Evolutionary conservation across 2,329 filamentous ascomycete genomes (phyloP).

Genomic region (Boeremia lycopersici): DNA sequence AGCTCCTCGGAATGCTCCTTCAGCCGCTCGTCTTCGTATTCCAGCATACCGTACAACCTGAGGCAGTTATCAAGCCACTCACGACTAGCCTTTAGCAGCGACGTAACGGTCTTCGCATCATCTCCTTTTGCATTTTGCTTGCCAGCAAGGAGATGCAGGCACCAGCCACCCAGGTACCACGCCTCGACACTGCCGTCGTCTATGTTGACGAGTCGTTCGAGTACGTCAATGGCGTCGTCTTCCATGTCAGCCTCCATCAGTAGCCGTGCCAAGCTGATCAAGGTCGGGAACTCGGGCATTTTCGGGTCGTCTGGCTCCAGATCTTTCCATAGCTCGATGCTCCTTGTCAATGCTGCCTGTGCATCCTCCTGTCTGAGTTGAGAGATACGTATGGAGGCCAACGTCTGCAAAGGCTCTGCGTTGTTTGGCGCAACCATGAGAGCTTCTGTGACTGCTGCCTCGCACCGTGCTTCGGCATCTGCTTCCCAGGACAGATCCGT

Average conservation of each 20-base stretch:
- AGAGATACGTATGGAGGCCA: constrained; percentile 92
- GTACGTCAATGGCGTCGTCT: constrained; percentile 79
- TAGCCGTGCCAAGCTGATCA: constrained; percentile 82
- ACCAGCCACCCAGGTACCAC: constrained; percentile 97
- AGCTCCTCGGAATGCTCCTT: constrained; percentile 77
- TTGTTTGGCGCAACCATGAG: constrained; percentile 80
- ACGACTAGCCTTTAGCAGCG: constrained; percentile 73
- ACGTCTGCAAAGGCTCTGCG: constrained; percentile 91
- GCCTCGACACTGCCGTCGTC: constrained; percentile 95
- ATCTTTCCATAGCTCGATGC: constrained; percentile 82
- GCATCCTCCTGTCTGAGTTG: constrained; percentile 82
- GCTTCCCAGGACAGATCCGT: constrained; percentile 92
- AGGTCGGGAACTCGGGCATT: constrained; percentile 83
- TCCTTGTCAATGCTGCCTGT: constrained; percentile 74
- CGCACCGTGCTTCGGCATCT: constrained; percentile 87
- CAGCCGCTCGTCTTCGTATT: constrained; percentile 84
- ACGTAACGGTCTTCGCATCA: constrained; percentile 59
- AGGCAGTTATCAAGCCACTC: constrained; percentile 84
- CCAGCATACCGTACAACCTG: constrained; percentile 75
- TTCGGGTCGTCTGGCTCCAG: constrained; percentile 72
- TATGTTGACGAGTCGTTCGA: constrained; percentile 82
- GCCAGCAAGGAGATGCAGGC: constrained; percentile 78
- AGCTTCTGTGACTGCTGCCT: constrained; percentile 87
- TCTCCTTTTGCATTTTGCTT: constrained; percentile 60
- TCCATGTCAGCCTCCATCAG: constrained; percentile 91